Conservation (phyloP, 495 filamentous ascomycete genomes). For the Amniculicola lignicola region DNA sequence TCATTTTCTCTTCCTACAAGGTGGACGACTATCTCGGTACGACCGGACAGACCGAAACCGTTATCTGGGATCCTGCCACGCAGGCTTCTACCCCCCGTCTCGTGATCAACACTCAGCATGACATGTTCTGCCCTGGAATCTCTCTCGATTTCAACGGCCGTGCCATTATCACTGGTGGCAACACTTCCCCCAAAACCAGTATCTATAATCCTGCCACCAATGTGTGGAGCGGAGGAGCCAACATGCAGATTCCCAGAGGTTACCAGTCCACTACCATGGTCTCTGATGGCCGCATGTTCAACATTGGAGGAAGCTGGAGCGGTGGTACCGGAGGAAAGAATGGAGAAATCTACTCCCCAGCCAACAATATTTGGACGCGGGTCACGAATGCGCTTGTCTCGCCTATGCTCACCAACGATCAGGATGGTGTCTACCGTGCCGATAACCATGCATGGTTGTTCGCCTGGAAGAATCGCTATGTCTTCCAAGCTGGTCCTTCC, state of each 20-base stretch:
- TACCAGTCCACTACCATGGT: slow-evolving; percentile 55
- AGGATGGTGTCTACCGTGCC: slow-evolving; percentile 44
- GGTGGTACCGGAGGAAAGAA: slow-evolving; percentile 51
- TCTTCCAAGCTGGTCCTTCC: slow-evolving; percentile 60
- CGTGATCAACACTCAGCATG: slow-evolving; percentile 48
- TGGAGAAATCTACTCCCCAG: slow-evolving; percentile 54
- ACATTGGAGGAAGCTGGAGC: slow-evolving; percentile 59
- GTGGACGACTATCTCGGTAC: slow-evolving; percentile 41
- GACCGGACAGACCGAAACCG: slow-evolving; percentile 46
- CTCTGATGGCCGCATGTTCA: slow-evolving; percentile 57
- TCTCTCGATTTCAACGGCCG: slow-evolving; percentile 50
- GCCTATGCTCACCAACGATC: slow-evolving; percentile 54
- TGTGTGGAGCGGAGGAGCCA: slow-evolving; percentile 38
- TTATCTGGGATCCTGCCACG: slow-evolving; percentile 43
- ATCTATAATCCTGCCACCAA: slow-evolving; percentile 44
- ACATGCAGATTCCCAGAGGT: slow-evolving; percentile 53
- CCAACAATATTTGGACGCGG: slow-evolving; percentile 41
- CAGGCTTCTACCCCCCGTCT: slow-evolving; percentile 40
- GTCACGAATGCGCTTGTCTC: slow-evolving; percentile 43
- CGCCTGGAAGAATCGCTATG: slow-evolving; percentile 52
- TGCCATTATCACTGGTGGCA: slow-evolving; percentile 55
- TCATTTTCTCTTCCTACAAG: slow-evolving; percentile 47
- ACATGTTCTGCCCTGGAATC: slow-evolving; percentile 65
- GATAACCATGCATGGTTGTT: slow-evolving; percentile 65
- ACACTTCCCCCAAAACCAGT: slow-evolving; percentile 46